A percentile compares a stretch with the other conserved stretches of the same genome.
Evolutionary conservation across 1,139 yeast genomes (phyloP).

Genomic region (Geotrichum europaeum): DNA sequence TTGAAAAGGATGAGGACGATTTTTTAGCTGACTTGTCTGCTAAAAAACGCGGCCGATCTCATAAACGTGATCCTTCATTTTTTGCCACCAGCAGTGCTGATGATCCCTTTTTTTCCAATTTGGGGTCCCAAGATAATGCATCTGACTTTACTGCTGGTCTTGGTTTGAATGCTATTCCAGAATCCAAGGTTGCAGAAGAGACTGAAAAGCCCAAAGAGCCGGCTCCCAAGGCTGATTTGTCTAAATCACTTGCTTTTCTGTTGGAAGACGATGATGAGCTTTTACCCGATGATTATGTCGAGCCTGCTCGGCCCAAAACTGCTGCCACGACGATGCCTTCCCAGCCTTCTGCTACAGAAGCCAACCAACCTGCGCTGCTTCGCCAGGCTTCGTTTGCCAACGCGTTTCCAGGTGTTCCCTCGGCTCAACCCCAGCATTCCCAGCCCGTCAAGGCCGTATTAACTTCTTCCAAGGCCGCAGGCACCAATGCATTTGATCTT

Average conservation of each 20-base stretch:
- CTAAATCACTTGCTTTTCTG: conserved; percentile 36
- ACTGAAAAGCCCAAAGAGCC: conserved; percentile 17
- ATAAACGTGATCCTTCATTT: conserved; percentile 10
- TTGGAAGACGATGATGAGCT: conserved; percentile 42
- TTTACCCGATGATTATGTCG: conserved; percentile 37
- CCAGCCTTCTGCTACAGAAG: neutral
- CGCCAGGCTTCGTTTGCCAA: conserved; percentile 4
- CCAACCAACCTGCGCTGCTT: neutral
- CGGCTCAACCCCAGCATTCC: neutral
- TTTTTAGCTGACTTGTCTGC: neutral
- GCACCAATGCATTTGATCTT: conserved; percentile 51
- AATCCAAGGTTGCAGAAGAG: neutral
- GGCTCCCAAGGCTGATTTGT: conserved; percentile 16
- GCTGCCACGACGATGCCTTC: neutral
- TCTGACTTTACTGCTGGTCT: neutral
- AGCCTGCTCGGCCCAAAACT: conserved; percentile 3
- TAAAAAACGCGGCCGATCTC: neutral
- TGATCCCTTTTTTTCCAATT: conserved; percentile 9
- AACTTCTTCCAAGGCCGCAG: conserved; percentile 7
- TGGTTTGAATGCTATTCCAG: neutral
- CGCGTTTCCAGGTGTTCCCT: neutral
- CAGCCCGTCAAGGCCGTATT: neutral
- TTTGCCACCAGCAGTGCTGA: conserved; percentile 2
- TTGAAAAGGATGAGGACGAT: conserved; percentile 4
- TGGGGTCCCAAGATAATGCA: conserved; percentile 2